Evolutionary conservation across 2,329 filamentous ascomycete genomes (phyloP).

Genomic region (Phyllosticta paracitricarpa): DNA sequence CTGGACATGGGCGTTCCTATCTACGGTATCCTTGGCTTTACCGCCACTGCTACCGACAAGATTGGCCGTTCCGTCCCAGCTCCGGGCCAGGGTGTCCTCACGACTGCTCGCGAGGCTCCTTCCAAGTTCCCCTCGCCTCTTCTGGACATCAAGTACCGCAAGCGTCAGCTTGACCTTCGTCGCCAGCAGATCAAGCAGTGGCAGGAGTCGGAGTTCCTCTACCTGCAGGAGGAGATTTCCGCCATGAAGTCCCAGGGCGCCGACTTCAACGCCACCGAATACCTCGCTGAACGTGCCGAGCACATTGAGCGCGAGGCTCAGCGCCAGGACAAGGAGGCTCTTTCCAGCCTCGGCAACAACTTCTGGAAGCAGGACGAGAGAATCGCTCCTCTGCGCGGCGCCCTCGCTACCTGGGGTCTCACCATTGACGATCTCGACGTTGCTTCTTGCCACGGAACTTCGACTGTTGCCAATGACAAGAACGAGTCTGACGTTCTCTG

Average conservation of each 20-base stretch:
- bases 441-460: conserved; percentile 97
- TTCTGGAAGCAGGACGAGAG: conserved; percentile 96
- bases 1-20: conserved; percentile 98
- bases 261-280: conserved; percentile 68
- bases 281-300: conserved; percentile 69
- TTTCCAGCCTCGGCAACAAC: conserved; percentile 89
- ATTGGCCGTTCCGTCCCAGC: conserved; percentile 96
- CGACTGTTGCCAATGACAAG: conserved; percentile 98
- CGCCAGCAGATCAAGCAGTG: conserved; percentile 92
- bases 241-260: conserved; percentile 76
- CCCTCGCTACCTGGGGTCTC: conserved; percentile 93
- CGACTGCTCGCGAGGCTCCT: conserved; percentile 80
- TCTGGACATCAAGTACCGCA: conserved; percentile 94
- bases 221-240: conserved; percentile 81
- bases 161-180: conserved; percentile 85
- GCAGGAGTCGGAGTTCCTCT: conserved; percentile 91
- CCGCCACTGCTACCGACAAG: conserved; percentile 96
- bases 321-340: conserved; percentile 86
- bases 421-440: conserved; percentile 93
- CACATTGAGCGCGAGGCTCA: conserved; percentile 84
- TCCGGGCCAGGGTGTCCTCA: conserved; percentile 92
- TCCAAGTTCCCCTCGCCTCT: conserved; percentile 92
- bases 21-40: conserved; percentile 86
- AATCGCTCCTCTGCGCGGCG: conserved; percentile 91
- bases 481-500: conserved; percentile 98